Evolutionary conservation across 2,329 filamentous ascomycete genomes (phyloP).

Genomic region (Basipetospora chlamydospora): DNA sequence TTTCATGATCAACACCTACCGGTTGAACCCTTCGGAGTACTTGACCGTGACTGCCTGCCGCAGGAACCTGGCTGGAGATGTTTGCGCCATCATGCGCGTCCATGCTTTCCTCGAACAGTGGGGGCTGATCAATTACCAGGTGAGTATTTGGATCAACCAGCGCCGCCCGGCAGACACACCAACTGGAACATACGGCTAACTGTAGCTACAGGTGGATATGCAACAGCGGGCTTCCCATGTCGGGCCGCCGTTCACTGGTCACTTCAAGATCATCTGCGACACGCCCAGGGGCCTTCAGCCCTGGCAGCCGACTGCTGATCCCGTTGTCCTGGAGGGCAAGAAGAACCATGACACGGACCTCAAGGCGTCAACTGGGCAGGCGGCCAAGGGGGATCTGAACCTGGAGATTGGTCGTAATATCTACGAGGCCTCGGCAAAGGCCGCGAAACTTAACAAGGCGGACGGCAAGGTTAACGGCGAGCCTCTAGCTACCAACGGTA

Average conservation of each 20-base stretch:
- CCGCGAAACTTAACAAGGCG: conserved; percentile 50
- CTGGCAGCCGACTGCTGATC: conserved; percentile 79
- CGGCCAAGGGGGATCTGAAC: conserved; percentile 68
- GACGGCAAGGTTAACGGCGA: conserved; percentile 69
- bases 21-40: conserved; percentile 89
- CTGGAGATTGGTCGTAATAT: conserved; percentile 91
- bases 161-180: too few species aligned
- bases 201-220: conserved; percentile 62
- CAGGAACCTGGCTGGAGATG: conserved; percentile 87
- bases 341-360: conserved; percentile 55
- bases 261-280: conserved; percentile 92
- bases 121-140: conserved; percentile 98
- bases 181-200: background rate
- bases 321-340: conserved; percentile 48
- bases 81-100: conserved; percentile 97
- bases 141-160: conserved; percentile 23
- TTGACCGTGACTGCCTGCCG: conserved; percentile 93
- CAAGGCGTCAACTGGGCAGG: conserved; percentile 50
- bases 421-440: conserved; percentile 83
- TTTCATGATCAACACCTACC: conserved; percentile 99
- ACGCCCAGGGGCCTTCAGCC: conserved; percentile 89
- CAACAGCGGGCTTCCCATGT: conserved; percentile 91
- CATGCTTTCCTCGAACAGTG: conserved; percentile 97
- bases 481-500: conserved; percentile 47
- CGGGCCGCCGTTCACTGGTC: conserved; percentile 89